Percentiles rank a stretch among this genome's conserved stretches.
Conservation (phyloP, 1,139 yeast genomes). For the Yamadazyma atmosphaerica region DNA sequence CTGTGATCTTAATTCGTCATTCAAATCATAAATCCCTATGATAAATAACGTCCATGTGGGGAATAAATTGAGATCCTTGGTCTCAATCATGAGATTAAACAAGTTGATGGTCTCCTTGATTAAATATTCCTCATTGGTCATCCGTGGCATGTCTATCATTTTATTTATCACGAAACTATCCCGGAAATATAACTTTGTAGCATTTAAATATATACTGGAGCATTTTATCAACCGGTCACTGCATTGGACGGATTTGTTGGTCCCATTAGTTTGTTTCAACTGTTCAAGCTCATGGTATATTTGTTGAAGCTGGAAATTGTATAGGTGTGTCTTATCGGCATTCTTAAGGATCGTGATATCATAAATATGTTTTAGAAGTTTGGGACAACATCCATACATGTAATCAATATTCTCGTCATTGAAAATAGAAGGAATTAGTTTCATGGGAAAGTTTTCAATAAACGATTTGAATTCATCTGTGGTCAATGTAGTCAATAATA, state of each 20-base stretch:
- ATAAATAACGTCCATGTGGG: constrained; percentile 29
- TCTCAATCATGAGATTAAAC: constrained; percentile 3
- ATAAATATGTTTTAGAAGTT: constrained; percentile 19
- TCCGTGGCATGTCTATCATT: constrained; percentile 1
- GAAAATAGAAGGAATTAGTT: constrained; percentile 20
- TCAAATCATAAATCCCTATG: constrained; percentile 15
- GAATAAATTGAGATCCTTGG: constrained; percentile 10
- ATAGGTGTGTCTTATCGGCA: neutral
- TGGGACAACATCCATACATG: constrained; percentile 30
- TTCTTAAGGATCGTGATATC: constrained; percentile 18
- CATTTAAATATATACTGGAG: constrained; percentile 11
- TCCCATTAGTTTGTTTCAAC: constrained; percentile 1
- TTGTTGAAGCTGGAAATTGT: constrained; percentile 3
- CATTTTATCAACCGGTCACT: constrained; percentile 8
- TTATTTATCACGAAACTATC: constrained; percentile 5
- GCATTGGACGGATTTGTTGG: neutral
- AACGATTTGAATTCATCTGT: constrained; percentile 14
- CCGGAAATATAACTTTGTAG: constrained; percentile 11
- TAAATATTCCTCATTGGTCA: neutral
- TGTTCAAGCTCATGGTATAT: neutral
- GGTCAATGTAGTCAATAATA: constrained; percentile 23
- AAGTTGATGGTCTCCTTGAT: constrained; percentile 1
- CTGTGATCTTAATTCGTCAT: constrained; percentile 14
- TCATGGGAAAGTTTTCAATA: constrained; percentile 19
- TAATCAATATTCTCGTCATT: constrained; percentile 21